Evolutionary conservation across 495 filamentous ascomycete genomes (phyloP).

Genomic region (Penicillium robsamsonii): DNA sequence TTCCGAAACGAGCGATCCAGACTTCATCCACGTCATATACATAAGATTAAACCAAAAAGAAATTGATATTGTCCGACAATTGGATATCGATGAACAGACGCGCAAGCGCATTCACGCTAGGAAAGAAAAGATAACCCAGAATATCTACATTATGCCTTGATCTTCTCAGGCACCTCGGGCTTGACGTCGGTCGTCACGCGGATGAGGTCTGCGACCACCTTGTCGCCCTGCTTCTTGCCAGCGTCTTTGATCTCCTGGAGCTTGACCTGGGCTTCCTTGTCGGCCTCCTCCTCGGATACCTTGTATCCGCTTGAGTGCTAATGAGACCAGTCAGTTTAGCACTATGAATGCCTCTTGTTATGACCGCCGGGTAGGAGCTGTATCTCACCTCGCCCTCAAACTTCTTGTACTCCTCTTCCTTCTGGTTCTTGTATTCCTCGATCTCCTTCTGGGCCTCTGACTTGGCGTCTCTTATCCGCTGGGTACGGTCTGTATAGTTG

Average conservation of each 20-base stretch:
- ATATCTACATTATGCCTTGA: slow-evolving; percentile 39
- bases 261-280: slow-evolving; percentile 75
- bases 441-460: slow-evolving; percentile 97
- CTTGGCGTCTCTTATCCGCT: slow-evolving; percentile 92
- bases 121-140: slow-evolving; percentile 21
- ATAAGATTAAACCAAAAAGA: slow-evolving; percentile 14
- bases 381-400: slow-evolving; percentile 81
- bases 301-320: slow-evolving; percentile 87
- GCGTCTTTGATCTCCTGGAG: slow-evolving; percentile 78
- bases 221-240: slow-evolving; percentile 71
- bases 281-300: slow-evolving; percentile 80
- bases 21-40: not conserved
- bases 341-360: not conserved
- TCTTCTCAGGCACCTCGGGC: slow-evolving; percentile 63
- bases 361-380: not conserved
- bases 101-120: slow-evolving; percentile 23
- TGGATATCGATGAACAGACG: slow-evolving; percentile 33
- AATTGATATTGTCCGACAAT: slow-evolving; percentile 24
- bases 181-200: slow-evolving; percentile 75
- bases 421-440: slow-evolving; percentile 84
- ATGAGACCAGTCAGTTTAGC: not conserved
- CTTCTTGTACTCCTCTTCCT: slow-evolving; percentile 92
- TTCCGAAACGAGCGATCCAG: not conserved
- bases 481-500: slow-evolving; percentile 80
- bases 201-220: slow-evolving; percentile 79